Evolutionary conservation across 2,329 filamentous ascomycete genomes (phyloP), one percentile per base, ranked within the genome.

Genomic region (Colletotrichum noveboracense): DNA sequence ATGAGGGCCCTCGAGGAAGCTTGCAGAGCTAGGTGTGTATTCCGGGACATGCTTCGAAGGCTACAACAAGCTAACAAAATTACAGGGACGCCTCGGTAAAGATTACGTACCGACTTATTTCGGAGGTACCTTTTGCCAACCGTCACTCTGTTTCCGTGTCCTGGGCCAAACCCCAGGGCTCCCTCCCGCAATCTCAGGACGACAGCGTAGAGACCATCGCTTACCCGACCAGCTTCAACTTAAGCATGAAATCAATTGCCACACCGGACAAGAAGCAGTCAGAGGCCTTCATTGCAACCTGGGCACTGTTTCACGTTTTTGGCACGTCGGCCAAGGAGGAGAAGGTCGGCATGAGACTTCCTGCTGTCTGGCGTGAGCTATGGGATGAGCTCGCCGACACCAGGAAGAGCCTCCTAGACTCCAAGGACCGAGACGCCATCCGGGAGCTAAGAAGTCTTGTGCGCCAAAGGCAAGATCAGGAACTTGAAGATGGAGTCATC

Each of bases 251-350:
- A 6, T 89, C 89, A 0, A 85, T 97, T 58, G 94, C 95, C 13
- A 94, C 95, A 0, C 92, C 95, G 1, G 94, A 95, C 69, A 79
- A 88, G 14, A 92, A 93, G 78, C 96, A 99, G 82, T 97, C 97
- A 7, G 96, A 98, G 83, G 93, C 93, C 2, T 98, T 93, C 79
- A 90, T 97, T 56, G 94, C 96, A 7, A 98, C 96, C 0, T 89
- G 92, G 14, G 95, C 94, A 3, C 86, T 99, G 2, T 98, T 98
- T 82, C 89, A 94, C 55, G 88, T 98, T 1, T 98, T 96, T 78
- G 92, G 92, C 2, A 90, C 91, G n/a, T 94, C 93, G 18, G 85
- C 91, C 0, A 97, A 95, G 79, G 96, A 98, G 80, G 95, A 97
- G 77, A 98, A 97, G 82, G 91, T 95, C 4, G 94, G 93, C 75